Base-by-base conservation (phyloP, 140 eudicot species). In the Flaveria floridana region DNA sequence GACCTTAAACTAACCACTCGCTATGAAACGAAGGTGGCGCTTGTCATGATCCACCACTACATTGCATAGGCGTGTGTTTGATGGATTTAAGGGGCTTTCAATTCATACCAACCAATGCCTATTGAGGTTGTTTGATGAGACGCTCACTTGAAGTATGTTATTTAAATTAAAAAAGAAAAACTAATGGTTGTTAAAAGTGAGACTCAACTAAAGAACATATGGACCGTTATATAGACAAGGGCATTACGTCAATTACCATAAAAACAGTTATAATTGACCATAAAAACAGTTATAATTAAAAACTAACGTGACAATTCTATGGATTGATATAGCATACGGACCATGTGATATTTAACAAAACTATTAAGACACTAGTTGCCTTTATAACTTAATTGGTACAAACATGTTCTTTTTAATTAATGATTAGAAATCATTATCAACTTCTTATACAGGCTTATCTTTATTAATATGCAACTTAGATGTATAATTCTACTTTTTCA, bases 151-250 rank as follows among this genome's bases (percentile, higher is more conserved):
- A 7, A 21, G 0, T 9, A 58, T 12, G 7, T 10, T 2, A 58
- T 58, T 58, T 58, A 58, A 21, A 9, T 21, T 2, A 58, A 10
- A 58, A 0, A 58, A 0, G 37, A 30, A 20, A 58, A 21, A 58
- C n/a, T 20, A 58, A 7, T 20, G n/a, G 3, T 48, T 47, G 15
- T 2, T 1, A 47, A 13, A 47, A 47, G 8, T 13, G 55, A 13
- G 20, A 23, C 65, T 21, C 21, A 58, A 30, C 23, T 18, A 20
- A 58, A 58, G 11, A 58, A 48, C 18, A 14, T 21, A 21, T 58
- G 16, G 14, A 13, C 70, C 39, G 37, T 30, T 59, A 26, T 59
- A 59, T 23, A 20, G 65, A 63, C 70, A 65, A 65, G 39, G 16
- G 25, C 21, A 34, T 30, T n/a, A 30, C 70, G 16, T 65, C 5